These are phyloP conservation scores for Athelia sp. DNA, from an alignment of 1,284 basidiomycete genomes.

Conservation along the genomic window DNA sequence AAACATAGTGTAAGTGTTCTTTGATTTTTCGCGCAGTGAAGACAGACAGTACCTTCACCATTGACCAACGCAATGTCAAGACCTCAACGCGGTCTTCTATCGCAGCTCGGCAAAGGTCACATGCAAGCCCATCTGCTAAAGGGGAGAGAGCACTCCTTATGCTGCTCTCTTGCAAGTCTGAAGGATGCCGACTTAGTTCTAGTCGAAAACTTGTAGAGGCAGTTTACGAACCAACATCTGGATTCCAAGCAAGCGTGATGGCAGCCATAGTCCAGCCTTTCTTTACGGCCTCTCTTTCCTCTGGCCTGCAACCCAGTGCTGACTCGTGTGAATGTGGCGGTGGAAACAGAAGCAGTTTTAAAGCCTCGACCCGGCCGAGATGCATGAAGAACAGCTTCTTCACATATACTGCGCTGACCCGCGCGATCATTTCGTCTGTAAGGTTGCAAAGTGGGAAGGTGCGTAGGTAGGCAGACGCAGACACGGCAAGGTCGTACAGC, in stretches of 20 bases:
- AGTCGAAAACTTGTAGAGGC: not conserved
- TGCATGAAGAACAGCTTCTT: conserved; percentile 21
- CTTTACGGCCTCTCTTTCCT: conserved; percentile 9
- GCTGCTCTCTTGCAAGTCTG: not conserved
- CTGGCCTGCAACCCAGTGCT: conserved; percentile 3
- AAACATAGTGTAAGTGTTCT: too few relatives aligned
- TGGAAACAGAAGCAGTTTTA: conserved; percentile 16
- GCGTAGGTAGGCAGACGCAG: conserved; percentile 15
- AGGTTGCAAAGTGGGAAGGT: conserved; percentile 13
- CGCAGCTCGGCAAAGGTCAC: not conserved
- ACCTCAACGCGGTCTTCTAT: not conserved
- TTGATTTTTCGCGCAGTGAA: too few relatives aligned
- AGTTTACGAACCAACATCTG: conserved; percentile 6
- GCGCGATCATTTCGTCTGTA: conserved; percentile 16
- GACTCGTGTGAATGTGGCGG: conserved; percentile 14
- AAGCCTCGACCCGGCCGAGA: conserved; percentile 16
- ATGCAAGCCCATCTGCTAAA: not conserved
- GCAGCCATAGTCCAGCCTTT: conserved; percentile 10
- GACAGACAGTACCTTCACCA: not conserved
- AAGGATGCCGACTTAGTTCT: not conserved
- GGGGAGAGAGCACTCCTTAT: not conserved
- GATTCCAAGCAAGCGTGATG: conserved; percentile 11
- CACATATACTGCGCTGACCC: conserved; percentile 19
- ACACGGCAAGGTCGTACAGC: conserved; percentile 16
- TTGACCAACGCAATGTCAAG: not conserved